A percentile compares a stretch with the other conserved stretches of the same genome.
These are phyloP conservation scores for Aspergillus neotritici DNA, from an alignment of 2,329 filamentous ascomycete genomes.

Conservation along the genomic window DNA sequence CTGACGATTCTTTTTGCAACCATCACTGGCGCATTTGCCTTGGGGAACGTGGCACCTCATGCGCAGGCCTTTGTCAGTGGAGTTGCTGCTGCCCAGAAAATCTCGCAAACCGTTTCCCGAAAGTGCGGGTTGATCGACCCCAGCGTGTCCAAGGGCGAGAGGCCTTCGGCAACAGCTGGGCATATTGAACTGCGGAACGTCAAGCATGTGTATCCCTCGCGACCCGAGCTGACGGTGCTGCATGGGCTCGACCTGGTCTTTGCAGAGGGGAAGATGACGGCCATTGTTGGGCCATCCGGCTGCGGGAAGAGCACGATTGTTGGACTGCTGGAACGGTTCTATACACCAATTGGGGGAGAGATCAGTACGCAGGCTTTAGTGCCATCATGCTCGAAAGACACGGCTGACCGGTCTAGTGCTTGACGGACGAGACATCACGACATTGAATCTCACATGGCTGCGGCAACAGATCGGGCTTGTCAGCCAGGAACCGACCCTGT, in stretches of 20 bases:
- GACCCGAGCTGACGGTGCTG: constrained; percentile 37
- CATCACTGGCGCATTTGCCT: too few relatives aligned
- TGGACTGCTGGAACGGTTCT: constrained; percentile 66
- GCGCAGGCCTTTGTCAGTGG: too few relatives aligned
- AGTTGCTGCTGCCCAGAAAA: constrained; percentile 36
- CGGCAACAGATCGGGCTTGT: constrained; percentile 64
- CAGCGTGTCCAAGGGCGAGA: constrained; percentile 15
- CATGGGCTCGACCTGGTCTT: constrained; percentile 27
- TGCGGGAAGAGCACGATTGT: constrained; percentile 71
- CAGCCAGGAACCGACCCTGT: constrained; percentile 77
- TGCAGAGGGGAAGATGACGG: constrained; percentile 43
- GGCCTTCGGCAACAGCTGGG: constrained; percentile 15
- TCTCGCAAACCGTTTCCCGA: constrained; percentile 37
- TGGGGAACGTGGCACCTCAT: too few relatives aligned
- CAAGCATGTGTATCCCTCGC: constrained; percentile 28
- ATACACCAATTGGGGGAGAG: constrained; percentile 43
- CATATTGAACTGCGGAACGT: constrained; percentile 37
- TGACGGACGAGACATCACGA: constrained; percentile 69
- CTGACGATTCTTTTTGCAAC: too few relatives aligned
- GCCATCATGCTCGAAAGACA: too few relatives aligned
- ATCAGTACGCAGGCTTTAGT: constrained; percentile 14
- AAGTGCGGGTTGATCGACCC: constrained; percentile 30
- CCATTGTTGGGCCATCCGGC: constrained; percentile 68
- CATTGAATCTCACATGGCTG: constrained; percentile 52
- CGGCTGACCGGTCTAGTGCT: constrained; percentile 30